Evolutionary conservation across 2,329 filamentous ascomycete species (phyloP).

Genomic region (Aspergillus sp.): DNA sequence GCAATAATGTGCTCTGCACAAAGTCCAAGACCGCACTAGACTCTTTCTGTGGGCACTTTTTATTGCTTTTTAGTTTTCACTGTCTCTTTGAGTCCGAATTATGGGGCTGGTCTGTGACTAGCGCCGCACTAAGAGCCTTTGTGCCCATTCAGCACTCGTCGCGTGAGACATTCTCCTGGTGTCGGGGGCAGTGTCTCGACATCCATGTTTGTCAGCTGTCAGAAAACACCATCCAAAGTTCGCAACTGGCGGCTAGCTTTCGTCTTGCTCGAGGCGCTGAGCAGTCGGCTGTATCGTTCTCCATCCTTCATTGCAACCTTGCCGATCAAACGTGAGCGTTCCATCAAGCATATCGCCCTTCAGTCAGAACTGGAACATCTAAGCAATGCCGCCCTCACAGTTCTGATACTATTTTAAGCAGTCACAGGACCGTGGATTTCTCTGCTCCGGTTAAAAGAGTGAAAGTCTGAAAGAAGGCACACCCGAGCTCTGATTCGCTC

Average conservation of each 20-base stretch:
- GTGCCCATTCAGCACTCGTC: slow-evolving; percentile 9
- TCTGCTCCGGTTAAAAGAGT: background rate
- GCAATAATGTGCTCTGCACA: background rate
- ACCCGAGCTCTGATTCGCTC: background rate
- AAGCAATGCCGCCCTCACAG: background rate
- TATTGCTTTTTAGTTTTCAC: background rate
- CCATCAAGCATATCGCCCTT: background rate
- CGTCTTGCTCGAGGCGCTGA: background rate
- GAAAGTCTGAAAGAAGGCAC: background rate
- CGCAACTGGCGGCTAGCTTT: background rate
- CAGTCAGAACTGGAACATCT: background rate
- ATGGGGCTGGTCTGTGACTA: slow-evolving; percentile 4
- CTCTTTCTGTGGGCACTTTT: background rate
- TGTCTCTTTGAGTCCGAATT: background rate
- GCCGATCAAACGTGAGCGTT: background rate
- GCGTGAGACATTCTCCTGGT: slow-evolving; percentile 15
- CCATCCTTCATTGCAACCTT: background rate
- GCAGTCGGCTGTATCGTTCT: background rate
- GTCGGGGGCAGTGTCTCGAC: slow-evolving; percentile 1
- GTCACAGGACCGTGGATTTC: background rate
- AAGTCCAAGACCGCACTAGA: background rate
- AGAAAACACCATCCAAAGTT: background rate
- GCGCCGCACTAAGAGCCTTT: slow-evolving; percentile 9
- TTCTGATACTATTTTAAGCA: slow-evolving; percentile 11
- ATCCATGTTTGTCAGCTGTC: slow-evolving; percentile 4